Percentiles rank a stretch among this genome's conserved stretches.
Conservation (phyloP, 805 yeast genomes). For the Kuraishia borneana region DNA sequence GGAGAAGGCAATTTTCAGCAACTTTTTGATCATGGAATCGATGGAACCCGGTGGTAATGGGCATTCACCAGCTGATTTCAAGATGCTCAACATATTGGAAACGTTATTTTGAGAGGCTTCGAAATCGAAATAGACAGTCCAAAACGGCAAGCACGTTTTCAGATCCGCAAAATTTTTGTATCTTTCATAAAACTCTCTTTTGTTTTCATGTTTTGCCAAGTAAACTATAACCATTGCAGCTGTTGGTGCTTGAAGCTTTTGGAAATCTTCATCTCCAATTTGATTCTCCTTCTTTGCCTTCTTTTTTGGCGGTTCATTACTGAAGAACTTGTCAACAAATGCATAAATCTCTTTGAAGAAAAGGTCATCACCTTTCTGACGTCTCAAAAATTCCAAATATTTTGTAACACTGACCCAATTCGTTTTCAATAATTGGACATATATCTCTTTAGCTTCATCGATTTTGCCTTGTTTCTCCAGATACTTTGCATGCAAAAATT, state of each 20-base stretch:
- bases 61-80: conserved; percentile 33
- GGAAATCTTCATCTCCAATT: background rate
- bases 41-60: conserved; percentile 35
- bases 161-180: conserved; percentile 19
- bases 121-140: conserved; percentile 46
- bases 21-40: conserved; percentile 28
- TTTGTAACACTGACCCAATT: conserved; percentile 7
- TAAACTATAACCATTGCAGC: conserved; percentile 17
- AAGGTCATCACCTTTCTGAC: conserved; percentile 5
- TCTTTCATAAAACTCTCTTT: conserved; percentile 14
- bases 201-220: conserved; percentile 11
- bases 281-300: background rate
- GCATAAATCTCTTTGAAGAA: conserved; percentile 5
- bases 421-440: conserved; percentile 7
- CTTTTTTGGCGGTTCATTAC: background rate
- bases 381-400: conserved; percentile 8
- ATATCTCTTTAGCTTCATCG: conserved; percentile 11
- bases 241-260: background rate
- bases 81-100: conserved; percentile 30
- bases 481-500: conserved; percentile 18
- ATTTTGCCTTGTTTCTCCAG: conserved; percentile 9
- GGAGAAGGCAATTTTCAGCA: conserved; percentile 23
- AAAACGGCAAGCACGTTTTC: conserved; percentile 33
- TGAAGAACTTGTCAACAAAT: background rate
- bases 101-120: conserved; percentile 34